Conservation (phyloP, 1,139 yeast species). For the Protomyces pachydermus region DNA sequence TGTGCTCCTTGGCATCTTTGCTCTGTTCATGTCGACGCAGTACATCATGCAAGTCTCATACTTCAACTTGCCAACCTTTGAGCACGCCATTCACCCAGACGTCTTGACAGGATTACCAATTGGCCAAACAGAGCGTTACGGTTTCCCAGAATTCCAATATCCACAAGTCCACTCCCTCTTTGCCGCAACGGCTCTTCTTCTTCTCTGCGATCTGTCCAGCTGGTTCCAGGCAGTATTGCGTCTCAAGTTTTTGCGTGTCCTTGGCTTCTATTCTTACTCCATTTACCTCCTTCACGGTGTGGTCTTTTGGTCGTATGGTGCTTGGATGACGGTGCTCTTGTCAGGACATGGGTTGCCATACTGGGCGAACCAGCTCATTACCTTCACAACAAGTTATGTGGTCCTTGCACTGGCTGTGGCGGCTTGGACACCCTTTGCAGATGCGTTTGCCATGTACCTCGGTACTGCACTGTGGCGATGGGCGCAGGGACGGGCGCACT, state of each 20-base stretch:
- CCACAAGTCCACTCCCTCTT: constrained; percentile 18
- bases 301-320: constrained; percentile 24
- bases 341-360: constrained; percentile 11
- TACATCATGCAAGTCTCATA: constrained; percentile 11
- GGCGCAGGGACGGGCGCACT: constrained; percentile 21
- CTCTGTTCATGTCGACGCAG: constrained; percentile 8
- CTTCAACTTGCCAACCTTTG: constrained; percentile 9
- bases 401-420: constrained; percentile 3
- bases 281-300: constrained; percentile 24
- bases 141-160: constrained; percentile 10
- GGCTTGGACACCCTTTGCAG: constrained; percentile 23
- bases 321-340: constrained; percentile 14
- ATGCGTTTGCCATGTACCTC: constrained; percentile 17
- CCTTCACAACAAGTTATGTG: constrained; percentile 16
- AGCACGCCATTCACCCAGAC: constrained; percentile 16
- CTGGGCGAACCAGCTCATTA: constrained; percentile 21
- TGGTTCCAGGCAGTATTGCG: constrained; percentile 5
- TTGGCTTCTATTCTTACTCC: constrained; percentile 25
- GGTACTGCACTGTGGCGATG: constrained; percentile 25
- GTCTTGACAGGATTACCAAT: constrained; percentile 15
- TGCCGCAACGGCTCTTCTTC: constrained; percentile 15
- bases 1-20: not conserved
- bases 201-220: constrained; percentile 10
- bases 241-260: constrained; percentile 9
- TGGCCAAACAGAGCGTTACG: constrained; percentile 3